Base-by-base conservation (phyloP, 306 rosid species). In the Benincasa hispida region DNA sequence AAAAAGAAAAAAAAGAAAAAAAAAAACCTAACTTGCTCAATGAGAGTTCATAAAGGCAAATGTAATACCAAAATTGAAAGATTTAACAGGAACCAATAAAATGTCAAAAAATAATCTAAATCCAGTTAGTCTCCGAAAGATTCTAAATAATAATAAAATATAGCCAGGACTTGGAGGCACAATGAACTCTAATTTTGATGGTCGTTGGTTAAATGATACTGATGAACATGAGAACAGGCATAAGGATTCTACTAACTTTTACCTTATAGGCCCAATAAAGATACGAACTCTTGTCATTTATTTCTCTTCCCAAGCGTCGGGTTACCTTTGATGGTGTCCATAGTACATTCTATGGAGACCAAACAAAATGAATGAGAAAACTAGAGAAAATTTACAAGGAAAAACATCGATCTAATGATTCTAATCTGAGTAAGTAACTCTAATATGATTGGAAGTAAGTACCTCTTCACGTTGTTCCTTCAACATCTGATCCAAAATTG, bases 241-340 rank as follows among this genome's bases (percentile, higher is more conserved):
- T 3, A 53, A 58, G 55, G 81, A 41, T 59, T 54, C 62, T 39
- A 47, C 47, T 58, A 67, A 59, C 28, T 79, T 91, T 80, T 84
- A 81, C 99, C 95, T 86, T 87, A 77, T 90, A 87, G 5, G 98
- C 96, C 98, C 99, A 94, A 80, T 89, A 92, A 55, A 94, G 99
- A 76, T 90, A 94, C 27, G 99, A 94, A 79, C 85, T 84, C 83
- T 83, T 85, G 70, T 94, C 83, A 79, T 89, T 85, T 79, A 92
- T 92, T 79, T 94, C 96, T 84, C 88, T 90, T 72, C 99, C 99
- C 91, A 94, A 75, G 48, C 96, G 96, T 79, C 89, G 87, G 32
- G 86, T 90, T 81, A 94, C 61, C 84, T 87, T 92, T 8, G 99
- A 94, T 1, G 99, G 99, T 12, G 96, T 87, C 97, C 99, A 94